phyloP scores from a whole-genome alignment of 768 basidiomycete genomes.

The Pleurotus ostreatus region DNA sequence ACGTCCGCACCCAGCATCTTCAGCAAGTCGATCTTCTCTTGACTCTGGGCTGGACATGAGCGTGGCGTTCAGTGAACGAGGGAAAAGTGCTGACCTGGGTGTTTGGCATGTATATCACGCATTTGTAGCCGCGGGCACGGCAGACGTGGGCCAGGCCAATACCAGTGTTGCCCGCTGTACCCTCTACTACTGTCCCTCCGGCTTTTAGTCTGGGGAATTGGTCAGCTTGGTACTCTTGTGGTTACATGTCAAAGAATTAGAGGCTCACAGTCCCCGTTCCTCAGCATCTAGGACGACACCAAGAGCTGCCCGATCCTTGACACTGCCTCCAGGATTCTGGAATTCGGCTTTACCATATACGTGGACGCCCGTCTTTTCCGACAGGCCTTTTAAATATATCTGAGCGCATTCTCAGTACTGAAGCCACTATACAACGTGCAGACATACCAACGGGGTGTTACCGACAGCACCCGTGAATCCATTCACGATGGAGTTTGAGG shows the following conservation, averaged over 20 bases:
- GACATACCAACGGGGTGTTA: slow-evolving; percentile 84
- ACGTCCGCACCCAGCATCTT: slow-evolving; percentile 98
- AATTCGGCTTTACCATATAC: slow-evolving; percentile 98
- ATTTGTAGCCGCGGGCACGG: slow-evolving; percentile 88
- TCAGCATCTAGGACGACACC: slow-evolving; percentile 88
- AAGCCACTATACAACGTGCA: not conserved
- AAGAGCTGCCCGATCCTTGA: slow-evolving; percentile 96
- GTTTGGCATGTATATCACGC: slow-evolving; percentile 99
- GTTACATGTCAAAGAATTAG: not conserved
- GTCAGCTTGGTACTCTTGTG: no score
- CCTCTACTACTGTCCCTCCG: slow-evolving; percentile 97
- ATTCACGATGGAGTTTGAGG: slow-evolving; percentile 45
- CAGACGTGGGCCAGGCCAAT: slow-evolving; percentile 96
- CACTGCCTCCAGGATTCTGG: slow-evolving; percentile 96
- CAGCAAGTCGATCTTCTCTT: slow-evolving; percentile 97
- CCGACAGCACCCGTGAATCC: slow-evolving; percentile 90
- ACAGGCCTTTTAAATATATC: slow-evolving; percentile 82
- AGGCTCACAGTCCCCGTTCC: slow-evolving; percentile 65
- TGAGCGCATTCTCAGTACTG: slow-evolving; percentile 24
- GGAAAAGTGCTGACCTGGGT: slow-evolving; percentile 54
- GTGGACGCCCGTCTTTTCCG: slow-evolving; percentile 75
- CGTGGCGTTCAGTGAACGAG: not conserved
- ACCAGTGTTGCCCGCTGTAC: slow-evolving; percentile 97
- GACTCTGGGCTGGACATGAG: slow-evolving; percentile 53
- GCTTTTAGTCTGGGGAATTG: slow-evolving; percentile 58